Base-by-base conservation (phyloP, 2,329 filamentous ascomycete species). In the Blumeria hordei region DNA sequence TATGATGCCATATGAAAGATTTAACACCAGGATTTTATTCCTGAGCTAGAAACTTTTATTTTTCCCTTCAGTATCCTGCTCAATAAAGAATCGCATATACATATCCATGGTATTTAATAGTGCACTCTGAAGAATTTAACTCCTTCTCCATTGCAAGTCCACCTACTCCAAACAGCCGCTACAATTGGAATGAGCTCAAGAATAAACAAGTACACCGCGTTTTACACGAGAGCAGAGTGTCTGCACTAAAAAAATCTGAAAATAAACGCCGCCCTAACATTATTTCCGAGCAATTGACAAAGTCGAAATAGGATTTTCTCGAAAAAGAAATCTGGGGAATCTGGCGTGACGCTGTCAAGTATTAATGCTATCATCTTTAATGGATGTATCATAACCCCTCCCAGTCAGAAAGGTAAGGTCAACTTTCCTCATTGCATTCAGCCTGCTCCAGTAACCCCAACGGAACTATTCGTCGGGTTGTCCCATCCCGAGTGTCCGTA, bases 401-500 rank as follows among this genome's bases (percentile, higher is more conserved):
- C 4, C 21, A 28, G 21, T 28, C 21, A 28, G 21, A 28, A 28
- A 28, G 4, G 21, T 28, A 28, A 28, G 21, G 21, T 28, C 21
- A 28, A 28, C 21, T 28, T 28, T 28, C 4, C 21, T 28, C 2
- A 28, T 28, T 4, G 21, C 21, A 28, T 4, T 64, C 53, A 66
- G 52, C 59, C 58, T 21, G 63, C 60, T 54, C 64, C 64, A 52
- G 63, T 63, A 7, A 67, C 63, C 3, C 64, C 64, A 18, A 67
- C 60, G 3, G 63, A 63, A 9, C 64, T 64, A 56, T 65, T 65
- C 53, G 61, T 64, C 18, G 63, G 61, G 54, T 64, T 60, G 49
- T 63, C 63, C 64, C 64, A 67, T 47, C 58, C 63, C 1, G 64
- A 65, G 57, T 65, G 62, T 21, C 64, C 61, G 56, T 66, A 65